These are phyloP conservation scores for Backusella tuberculispora DNA, from an alignment of 192 early-diverging fungal species.

Conservation along the genomic window DNA sequence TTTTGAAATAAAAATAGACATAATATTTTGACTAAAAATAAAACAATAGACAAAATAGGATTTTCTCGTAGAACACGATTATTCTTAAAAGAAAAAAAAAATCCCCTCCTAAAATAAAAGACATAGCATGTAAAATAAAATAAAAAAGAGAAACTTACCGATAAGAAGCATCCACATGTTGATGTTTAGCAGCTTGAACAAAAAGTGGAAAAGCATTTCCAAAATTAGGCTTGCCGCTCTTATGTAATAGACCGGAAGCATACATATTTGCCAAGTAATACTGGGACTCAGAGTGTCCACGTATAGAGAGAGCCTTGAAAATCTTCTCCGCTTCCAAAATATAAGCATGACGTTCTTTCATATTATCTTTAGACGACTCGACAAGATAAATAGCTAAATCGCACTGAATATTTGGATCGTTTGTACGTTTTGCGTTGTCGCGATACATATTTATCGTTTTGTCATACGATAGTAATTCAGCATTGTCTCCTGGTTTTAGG, in stretches of 20 bases:
- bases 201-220: slow-evolving; percentile 68
- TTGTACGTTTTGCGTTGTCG: slow-evolving; percentile 63
- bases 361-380: slow-evolving; percentile 48
- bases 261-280: slow-evolving; percentile 68
- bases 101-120: neutral
- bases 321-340: slow-evolving; percentile 65
- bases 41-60: neutral
- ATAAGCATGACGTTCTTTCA: slow-evolving; percentile 39
- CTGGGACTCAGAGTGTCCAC: slow-evolving; percentile 65
- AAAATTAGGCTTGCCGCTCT: slow-evolving; percentile 59
- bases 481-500: slow-evolving; percentile 59
- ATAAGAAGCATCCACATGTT: slow-evolving; percentile 63
- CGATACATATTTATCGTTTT: slow-evolving; percentile 60
- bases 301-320: slow-evolving; percentile 42
- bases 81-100: neutral
- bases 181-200: slow-evolving; percentile 67
- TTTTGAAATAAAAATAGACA: slow-evolving; percentile 4
- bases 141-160: slow-evolving; percentile 27
- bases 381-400: slow-evolving; percentile 67
- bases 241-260: slow-evolving; percentile 59
- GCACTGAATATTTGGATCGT: slow-evolving; percentile 58
- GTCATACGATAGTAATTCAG: slow-evolving; percentile 52
- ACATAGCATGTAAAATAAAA: slow-evolving; percentile 49
- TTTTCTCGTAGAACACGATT: neutral
- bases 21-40: slow-evolving; percentile 3